Evolutionary conservation across 768 basidiomycete genomes (phyloP).

Genomic region (Mrakia blollopis): DNA sequence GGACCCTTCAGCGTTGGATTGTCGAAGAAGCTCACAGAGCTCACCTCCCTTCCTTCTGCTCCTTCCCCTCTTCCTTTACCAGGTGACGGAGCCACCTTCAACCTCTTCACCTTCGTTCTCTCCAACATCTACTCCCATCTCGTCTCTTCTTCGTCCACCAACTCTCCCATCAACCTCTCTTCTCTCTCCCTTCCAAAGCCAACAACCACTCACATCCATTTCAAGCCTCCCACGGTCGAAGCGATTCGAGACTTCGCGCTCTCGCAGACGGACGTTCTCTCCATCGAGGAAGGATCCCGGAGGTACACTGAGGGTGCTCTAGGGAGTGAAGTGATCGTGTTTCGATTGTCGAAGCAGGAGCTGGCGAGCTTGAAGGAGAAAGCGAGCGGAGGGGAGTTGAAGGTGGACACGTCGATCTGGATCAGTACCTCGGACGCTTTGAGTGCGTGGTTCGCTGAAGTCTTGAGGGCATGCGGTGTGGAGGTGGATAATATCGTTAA

Average conservation of each 20-base stretch:
- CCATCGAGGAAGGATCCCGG: not conserved
- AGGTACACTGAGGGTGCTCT: not conserved
- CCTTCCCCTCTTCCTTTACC: not conserved
- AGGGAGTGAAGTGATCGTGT: not conserved
- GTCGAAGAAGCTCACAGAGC: not conserved
- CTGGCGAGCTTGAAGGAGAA: not conserved
- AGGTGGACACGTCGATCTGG: not conserved
- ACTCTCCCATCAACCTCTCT: not conserved
- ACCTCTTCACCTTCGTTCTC: slow-evolving; percentile 3
- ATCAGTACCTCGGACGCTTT: not conserved
- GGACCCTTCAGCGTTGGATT: not conserved
- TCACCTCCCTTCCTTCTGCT: not conserved
- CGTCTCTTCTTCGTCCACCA: not conserved
- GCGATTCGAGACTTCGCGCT: not conserved
- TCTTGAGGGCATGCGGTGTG: not conserved
- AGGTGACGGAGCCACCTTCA: slow-evolving; percentile 2
- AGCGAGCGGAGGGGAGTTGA: not conserved
- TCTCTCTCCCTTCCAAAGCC: not conserved
- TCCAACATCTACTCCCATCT: slow-evolving; percentile 1
- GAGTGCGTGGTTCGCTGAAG: not conserved
- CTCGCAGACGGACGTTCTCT: slow-evolving; percentile 1
- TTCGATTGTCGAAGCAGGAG: not conserved
- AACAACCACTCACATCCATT: not conserved
- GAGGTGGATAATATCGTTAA: not conserved
- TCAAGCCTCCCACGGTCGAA: not conserved